phyloP scores from a whole-genome alignment of 129 eudicot species.

The Oenanthe sinensis region DNA sequence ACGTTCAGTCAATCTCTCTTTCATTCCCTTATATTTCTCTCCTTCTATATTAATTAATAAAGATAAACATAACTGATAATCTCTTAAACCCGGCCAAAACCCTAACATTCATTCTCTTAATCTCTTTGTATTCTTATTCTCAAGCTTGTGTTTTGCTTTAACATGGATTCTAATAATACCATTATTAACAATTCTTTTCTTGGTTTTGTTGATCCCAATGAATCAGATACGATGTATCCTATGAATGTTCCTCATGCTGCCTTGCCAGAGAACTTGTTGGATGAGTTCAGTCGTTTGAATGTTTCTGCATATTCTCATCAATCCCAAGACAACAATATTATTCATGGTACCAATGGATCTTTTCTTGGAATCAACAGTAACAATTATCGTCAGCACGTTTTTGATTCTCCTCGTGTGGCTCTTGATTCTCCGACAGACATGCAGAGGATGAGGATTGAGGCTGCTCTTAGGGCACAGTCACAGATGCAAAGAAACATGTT shows the following conservation, averaged over 20 bases:
- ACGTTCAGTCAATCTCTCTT: background rate
- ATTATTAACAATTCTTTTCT: background rate
- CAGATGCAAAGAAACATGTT: constrained; percentile 17
- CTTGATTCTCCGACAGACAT: background rate
- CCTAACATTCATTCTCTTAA: background rate
- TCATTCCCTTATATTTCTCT: constrained; percentile 2
- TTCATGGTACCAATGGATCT: background rate
- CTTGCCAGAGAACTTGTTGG: constrained; percentile 22
- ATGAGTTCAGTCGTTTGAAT: constrained; percentile 22
- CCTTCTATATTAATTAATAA: background rate
- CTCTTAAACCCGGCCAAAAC: background rate
- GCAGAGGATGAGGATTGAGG: constrained; percentile 24
- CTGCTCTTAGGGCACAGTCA: constrained; percentile 15
- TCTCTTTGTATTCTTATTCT: background rate
- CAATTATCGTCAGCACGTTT: background rate
- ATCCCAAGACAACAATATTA: background rate
- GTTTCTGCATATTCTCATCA: constrained; percentile 10
- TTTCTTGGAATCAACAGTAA: constrained; percentile 5
- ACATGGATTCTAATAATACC: background rate
- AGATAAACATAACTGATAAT: background rate
- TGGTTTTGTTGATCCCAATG: constrained; percentile 2
- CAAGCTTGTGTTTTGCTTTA: background rate
- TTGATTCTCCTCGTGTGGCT: constrained; percentile 8
- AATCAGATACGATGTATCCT: background rate
- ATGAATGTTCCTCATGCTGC: background rate